Conservation (phyloP, 2,329 filamentous ascomycete species). For the Penicillium capsulatum region DNA sequence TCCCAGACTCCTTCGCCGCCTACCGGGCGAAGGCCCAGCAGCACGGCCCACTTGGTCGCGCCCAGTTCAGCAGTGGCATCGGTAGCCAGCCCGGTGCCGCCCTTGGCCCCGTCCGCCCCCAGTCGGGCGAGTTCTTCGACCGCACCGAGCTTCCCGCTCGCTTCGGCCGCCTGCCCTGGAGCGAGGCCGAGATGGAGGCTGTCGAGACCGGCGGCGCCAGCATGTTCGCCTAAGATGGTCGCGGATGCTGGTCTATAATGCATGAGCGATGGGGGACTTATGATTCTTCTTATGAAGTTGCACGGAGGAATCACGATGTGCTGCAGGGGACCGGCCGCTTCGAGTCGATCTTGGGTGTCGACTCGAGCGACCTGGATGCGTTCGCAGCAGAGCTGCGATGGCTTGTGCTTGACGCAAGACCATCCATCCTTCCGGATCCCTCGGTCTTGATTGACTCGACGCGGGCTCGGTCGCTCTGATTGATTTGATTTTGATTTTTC, state of each 20-base stretch:
- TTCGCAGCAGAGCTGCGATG: neutral
- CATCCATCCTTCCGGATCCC: constrained; percentile 3
- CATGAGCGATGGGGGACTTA: constrained; percentile 19
- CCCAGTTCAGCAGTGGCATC: constrained; percentile 38
- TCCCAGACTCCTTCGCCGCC: constrained; percentile 59
- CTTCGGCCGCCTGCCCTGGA: constrained; percentile 73
- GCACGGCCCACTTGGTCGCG: constrained; percentile 55
- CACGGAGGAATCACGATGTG: constrained; percentile 10
- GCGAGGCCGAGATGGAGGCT: constrained; percentile 83
- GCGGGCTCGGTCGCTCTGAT: constrained; percentile 1
- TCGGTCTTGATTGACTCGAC: constrained; percentile 9
- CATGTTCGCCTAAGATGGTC: constrained; percentile 46
- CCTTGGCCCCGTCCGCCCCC: constrained; percentile 68
- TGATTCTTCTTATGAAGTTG: constrained; percentile 19
- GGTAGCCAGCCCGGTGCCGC: constrained; percentile 64
- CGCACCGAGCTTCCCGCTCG: constrained; percentile 78
- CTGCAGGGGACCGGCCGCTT: constrained; percentile 10
- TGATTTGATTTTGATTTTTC: constrained; percentile 15
- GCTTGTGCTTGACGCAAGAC: constrained; percentile 4
- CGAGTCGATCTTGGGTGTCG: constrained; percentile 3
- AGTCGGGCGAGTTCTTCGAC: constrained; percentile 77
- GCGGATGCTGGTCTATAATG: neutral
- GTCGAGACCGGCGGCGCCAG: constrained; percentile 89
- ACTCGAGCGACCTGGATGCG: constrained; percentile 1
- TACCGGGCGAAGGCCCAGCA: constrained; percentile 62